A percentile compares a stretch with the other conserved stretches of the same genome.
Conservation (phyloP, 2,329 filamentous ascomycete genomes). For the Elsinoe ampelina region DNA sequence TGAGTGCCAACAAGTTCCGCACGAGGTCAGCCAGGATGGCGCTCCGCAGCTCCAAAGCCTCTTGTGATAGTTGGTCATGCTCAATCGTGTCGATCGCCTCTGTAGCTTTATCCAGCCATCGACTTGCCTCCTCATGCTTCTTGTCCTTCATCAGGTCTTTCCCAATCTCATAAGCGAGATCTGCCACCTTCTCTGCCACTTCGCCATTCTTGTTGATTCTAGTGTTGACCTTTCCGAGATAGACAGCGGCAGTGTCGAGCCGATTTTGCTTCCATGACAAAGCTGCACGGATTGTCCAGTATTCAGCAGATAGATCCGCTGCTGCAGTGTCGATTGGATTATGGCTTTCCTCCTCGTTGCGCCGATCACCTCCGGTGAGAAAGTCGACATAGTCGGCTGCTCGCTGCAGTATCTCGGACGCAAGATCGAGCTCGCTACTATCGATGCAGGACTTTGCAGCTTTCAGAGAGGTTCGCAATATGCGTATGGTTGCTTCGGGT, state of each 20-base stretch:
- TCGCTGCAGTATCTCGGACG: constrained; percentile 53
- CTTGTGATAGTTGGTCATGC: constrained; percentile 47
- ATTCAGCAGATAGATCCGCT: constrained; percentile 47
- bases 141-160: constrained; percentile 45
- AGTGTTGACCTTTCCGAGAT: constrained; percentile 51
- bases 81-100: constrained; percentile 49
- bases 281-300: constrained; percentile 55
- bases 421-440: constrained; percentile 47
- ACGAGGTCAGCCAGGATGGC: constrained; percentile 52
- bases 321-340: constrained; percentile 22
- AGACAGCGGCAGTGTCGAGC: constrained; percentile 67
- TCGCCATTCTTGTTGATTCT: constrained; percentile 21
- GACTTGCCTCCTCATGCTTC: constrained; percentile 48
- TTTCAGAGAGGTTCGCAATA: constrained; percentile 60
- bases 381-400: constrained; percentile 43
- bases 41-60: constrained; percentile 55
- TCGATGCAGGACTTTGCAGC: constrained; percentile 55
- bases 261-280: constrained; percentile 69
- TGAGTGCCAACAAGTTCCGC: not conserved
- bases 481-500: constrained; percentile 37
- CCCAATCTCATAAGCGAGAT: constrained; percentile 65
- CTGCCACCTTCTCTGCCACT: constrained; percentile 52
- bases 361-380: constrained; percentile 21
- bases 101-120: constrained; percentile 66
- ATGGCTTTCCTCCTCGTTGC: constrained; percentile 18